Evolutionary conservation across 352 stramenopile genomes (phyloP).

Genomic region (Globisporangium cylindrosporum): DNA sequence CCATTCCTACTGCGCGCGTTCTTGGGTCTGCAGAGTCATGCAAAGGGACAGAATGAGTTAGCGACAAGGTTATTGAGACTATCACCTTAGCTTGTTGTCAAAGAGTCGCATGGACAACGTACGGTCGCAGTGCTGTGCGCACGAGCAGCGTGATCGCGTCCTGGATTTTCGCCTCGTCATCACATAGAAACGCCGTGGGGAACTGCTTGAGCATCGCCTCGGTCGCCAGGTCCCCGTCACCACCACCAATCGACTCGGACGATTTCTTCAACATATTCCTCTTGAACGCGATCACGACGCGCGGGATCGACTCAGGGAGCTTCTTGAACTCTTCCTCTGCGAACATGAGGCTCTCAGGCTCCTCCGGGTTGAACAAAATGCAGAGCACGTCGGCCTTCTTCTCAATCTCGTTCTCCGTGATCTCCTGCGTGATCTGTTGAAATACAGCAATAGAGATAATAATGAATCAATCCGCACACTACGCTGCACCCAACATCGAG

Average conservation of each 20-base stretch:
- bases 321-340: conserved; percentile 58
- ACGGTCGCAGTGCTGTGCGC: conserved; percentile 51
- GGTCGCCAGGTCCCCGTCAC: conserved; percentile 29
- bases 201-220: conserved; percentile 60
- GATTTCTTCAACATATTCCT: conserved; percentile 11
- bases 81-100: neutral
- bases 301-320: conserved; percentile 49
- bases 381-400: conserved; percentile 71
- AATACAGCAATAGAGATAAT: neutral
- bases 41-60: neutral
- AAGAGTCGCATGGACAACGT: conserved; percentile 22
- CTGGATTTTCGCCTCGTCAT: conserved; percentile 34
- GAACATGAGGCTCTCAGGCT: conserved; percentile 37
- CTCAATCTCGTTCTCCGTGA: conserved; percentile 63
- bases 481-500: neutral
- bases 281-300: conserved; percentile 59
- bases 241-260: conserved; percentile 7
- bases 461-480: neutral
- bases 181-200: conserved; percentile 36
- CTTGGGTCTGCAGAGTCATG: conserved; percentile 26
- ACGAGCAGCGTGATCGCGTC: conserved; percentile 38
- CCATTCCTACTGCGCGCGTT: conserved; percentile 46
- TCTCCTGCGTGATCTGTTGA: conserved; percentile 56
- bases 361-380: conserved; percentile 58
- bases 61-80: neutral